Evolutionary conservation across 1,284 basidiomycete genomes (phyloP), one percentile per base, ranked within the genome.

Genomic region (Trichosporon sp.): DNA sequence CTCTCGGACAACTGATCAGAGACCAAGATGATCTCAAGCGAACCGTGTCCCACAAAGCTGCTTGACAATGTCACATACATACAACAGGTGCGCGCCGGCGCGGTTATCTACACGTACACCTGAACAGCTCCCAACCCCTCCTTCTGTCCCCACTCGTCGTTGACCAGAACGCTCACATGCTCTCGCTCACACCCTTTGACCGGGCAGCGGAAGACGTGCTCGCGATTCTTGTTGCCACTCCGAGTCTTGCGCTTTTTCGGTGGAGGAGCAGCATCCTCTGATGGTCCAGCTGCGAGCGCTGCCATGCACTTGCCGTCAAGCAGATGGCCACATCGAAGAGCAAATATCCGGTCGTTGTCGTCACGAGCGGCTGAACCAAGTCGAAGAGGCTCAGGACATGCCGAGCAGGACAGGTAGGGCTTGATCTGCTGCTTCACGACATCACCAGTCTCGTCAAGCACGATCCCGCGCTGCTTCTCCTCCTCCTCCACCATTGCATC

Each of bases 261-360:
- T 40, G 31, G 14, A 0, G 59, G 40, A 19, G 29, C 61, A 23
- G 13, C 56, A 8, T 59, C 34, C 29, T 61, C 32, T 60, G 62
- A 29, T 4, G 44, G 58, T 6, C 56, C 23, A 46, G 32, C 72
- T 54, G 11, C 78, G 66, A 81, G 56, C 65, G 70, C 62, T 78
- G 73, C 25, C 49, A 31, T 31, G 49, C 49, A 54, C 49, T n/a
- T 54, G 49, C 49, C 49, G 68, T 81, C 78, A 23, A 81, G 61
- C 21, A 81, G 52, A 62, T 81, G 80, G 1, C 80, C 80, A 56
- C 80, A 81, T 37, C 74, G 70, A 9, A 81, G 67, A 0, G 71
- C 71, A 72, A 73, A 80, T 6, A 81, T 71, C 27, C 73, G 60
- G 63, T 80, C 78, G 6, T 68, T 71, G 1, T 70, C 63, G 5